A percentile compares a stretch with the other conserved stretches of the same genome.
Conservation (phyloP, 106 monocot genomes). For the Dendrobium huoshanense region DNA sequence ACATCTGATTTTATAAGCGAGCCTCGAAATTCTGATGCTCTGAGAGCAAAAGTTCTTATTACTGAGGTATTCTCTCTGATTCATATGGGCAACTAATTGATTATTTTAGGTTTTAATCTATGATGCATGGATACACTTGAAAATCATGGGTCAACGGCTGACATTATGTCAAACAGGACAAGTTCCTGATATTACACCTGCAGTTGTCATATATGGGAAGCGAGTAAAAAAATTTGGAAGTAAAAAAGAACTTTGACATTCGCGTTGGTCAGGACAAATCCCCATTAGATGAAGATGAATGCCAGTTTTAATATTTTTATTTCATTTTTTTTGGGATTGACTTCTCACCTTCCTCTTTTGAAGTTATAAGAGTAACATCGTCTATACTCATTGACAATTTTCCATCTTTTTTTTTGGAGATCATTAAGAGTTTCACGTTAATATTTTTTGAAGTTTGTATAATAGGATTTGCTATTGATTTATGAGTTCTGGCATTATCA, state of each 20-base stretch:
- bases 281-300: too few relatives aligned
- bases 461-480: not conserved
- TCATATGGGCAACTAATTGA: not conserved
- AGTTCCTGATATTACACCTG: not conserved
- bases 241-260: not conserved
- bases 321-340: too few relatives aligned
- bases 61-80: constrained; percentile 54
- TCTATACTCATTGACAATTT: not conserved
- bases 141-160: not conserved
- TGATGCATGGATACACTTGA: not conserved
- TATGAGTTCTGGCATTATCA: too few relatives aligned
- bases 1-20: constrained; percentile 91
- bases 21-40: constrained; percentile 90
- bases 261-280: too few relatives aligned
- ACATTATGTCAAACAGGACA: not conserved
- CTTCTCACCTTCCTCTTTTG: not conserved
- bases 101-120: not conserved
- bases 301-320: too few relatives aligned
- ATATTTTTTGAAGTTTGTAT: not conserved
- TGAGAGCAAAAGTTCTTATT: constrained; percentile 95
- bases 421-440: not conserved
- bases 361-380: not conserved
- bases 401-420: not conserved
- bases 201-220: not conserved
- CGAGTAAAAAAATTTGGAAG: not conserved